These are phyloP conservation scores for Colletotrichum salicis DNA, from an alignment of 2,329 filamentous ascomycete genomes.

Conservation along the genomic window DNA sequence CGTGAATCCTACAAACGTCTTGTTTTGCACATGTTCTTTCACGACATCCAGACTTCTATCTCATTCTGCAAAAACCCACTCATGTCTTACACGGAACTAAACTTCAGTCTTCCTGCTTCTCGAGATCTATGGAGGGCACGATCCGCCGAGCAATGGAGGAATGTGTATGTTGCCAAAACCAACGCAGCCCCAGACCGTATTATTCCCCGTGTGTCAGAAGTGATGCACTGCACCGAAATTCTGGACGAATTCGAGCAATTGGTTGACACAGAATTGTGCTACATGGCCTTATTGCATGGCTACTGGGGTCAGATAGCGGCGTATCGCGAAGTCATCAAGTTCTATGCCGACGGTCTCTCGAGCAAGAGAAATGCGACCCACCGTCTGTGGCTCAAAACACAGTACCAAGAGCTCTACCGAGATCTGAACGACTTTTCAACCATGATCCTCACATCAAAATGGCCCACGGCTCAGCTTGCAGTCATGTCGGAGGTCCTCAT, in stretches of 20 bases:
- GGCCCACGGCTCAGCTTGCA: constrained; percentile 29
- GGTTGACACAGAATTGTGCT: constrained; percentile 46
- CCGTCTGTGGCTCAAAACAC: constrained; percentile 43
- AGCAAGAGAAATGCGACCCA: constrained; percentile 34
- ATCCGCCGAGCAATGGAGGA: constrained; percentile 42
- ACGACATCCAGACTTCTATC: constrained; percentile 45
- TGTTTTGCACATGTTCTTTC: constrained; percentile 41
- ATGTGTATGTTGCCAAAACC: constrained; percentile 25
- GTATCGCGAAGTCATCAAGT: constrained; percentile 44
- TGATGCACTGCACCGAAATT: constrained; percentile 35
- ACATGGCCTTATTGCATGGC: constrained; percentile 42
- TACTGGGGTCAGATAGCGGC: constrained; percentile 46
- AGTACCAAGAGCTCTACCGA: constrained; percentile 45
- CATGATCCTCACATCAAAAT: constrained; percentile 34
- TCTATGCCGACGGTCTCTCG: constrained; percentile 38
- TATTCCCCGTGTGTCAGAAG: constrained; percentile 25
- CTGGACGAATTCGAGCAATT: constrained; percentile 31
- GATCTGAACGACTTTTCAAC: constrained; percentile 43
- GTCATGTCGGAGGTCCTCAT: constrained; percentile 33
- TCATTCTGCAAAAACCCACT: constrained; percentile 43
- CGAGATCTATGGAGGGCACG: constrained; percentile 41
- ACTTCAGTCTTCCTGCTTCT: constrained; percentile 39
- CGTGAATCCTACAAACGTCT: constrained; percentile 47
- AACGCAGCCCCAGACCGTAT: constrained; percentile 14
- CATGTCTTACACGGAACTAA: constrained; percentile 45